These are phyloP conservation scores for Yarrowia bubula DNA, from an alignment of 805 yeast species.

Conservation along the genomic window DNA sequence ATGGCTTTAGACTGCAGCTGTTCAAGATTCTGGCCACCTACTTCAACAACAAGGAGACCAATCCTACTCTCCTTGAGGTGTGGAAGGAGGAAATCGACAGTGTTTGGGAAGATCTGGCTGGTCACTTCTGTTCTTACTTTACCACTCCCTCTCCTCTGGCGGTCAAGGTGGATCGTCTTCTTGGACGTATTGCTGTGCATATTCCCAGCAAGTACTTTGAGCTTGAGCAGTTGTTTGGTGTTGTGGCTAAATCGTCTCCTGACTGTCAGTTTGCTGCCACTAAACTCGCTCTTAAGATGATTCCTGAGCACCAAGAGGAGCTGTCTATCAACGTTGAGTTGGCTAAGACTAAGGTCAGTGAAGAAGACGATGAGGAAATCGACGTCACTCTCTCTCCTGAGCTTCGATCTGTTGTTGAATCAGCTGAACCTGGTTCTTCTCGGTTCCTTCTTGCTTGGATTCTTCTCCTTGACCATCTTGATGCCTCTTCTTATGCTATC, in stretches of 20 bases:
- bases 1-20: constrained; percentile 21
- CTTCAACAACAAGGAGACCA: constrained; percentile 26
- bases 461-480: constrained; percentile 17
- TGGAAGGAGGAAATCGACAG: constrained; percentile 24
- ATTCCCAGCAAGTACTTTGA: constrained; percentile 10
- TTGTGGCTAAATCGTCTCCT: constrained; percentile 10
- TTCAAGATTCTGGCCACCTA: constrained; percentile 22
- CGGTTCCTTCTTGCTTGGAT: constrained; percentile 22
- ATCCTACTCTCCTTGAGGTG: constrained; percentile 3
- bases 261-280: constrained; percentile 29
- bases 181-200: constrained; percentile 14
- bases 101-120: constrained; percentile 20
- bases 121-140: constrained; percentile 4
- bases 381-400: constrained; percentile 15
- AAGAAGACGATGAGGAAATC: constrained; percentile 30
- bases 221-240: not conserved
- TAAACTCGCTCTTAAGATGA: constrained; percentile 31
- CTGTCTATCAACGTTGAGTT: constrained; percentile 45
- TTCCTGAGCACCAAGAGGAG: constrained; percentile 32
- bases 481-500: constrained; percentile 16
- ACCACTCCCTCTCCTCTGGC: constrained; percentile 19
- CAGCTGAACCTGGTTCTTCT: constrained; percentile 10
- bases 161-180: constrained; percentile 20
- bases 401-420: constrained; percentile 19
- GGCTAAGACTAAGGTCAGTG: constrained; percentile 37